Percentiles rank a stretch among this genome's conserved stretches.
phyloP scores from a whole-genome alignment of 2,329 filamentous ascomycete genomes.

The Aureobasidium leucospermi region DNA sequence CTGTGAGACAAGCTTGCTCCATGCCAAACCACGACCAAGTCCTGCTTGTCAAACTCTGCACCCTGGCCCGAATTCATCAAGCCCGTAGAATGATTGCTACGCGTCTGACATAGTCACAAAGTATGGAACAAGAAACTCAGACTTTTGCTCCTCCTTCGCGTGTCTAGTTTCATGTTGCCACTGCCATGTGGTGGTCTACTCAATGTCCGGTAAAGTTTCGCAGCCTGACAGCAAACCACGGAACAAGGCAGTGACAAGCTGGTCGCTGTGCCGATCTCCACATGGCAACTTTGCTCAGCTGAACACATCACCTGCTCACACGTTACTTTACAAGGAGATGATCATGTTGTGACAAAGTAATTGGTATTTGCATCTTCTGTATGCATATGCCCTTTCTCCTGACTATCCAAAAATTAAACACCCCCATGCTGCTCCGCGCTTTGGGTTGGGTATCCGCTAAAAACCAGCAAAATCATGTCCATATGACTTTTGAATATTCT shows the following conservation, averaged over 20 bases:
- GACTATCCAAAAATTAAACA: background rate
- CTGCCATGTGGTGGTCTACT: background rate
- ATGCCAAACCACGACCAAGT: background rate
- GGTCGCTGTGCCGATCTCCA: too few species aligned
- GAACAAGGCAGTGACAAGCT: background rate
- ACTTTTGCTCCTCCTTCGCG: background rate
- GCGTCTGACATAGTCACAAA: background rate
- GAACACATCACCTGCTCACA: too few species aligned
- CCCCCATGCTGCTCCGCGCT: conserved; percentile 1
- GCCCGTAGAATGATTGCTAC: background rate
- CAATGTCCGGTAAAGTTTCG: background rate
- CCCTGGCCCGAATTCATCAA: background rate
- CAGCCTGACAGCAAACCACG: too few species aligned
- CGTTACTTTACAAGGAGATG: too few species aligned
- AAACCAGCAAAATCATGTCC: conserved; percentile 9
- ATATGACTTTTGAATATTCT: conserved; percentile 3
- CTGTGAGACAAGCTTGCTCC: background rate
- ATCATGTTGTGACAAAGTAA: background rate
- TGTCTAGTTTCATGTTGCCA: background rate
- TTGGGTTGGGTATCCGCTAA: conserved; percentile 12
- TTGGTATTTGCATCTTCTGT: background rate
- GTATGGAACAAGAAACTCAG: background rate
- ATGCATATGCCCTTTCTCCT: background rate
- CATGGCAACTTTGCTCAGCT: too few species aligned
- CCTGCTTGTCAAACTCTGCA: background rate